phyloP scores from a whole-genome alignment of 805 yeast species.

The Yarrowia keelungensis region DNA sequence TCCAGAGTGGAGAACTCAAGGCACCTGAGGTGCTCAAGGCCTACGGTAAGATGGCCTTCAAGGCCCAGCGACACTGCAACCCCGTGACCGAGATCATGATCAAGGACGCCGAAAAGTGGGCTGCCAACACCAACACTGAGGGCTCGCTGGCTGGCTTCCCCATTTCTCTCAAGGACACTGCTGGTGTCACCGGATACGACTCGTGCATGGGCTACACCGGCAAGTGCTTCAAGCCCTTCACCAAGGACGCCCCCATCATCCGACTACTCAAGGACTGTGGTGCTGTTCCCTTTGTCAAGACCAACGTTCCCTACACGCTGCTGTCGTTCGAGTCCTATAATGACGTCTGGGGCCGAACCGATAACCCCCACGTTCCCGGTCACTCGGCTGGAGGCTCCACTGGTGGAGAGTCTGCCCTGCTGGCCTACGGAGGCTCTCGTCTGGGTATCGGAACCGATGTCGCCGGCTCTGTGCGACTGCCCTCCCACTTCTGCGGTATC shows the following conservation, averaged over 20 bases:
- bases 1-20: slow-evolving; percentile 57
- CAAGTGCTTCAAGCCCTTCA: slow-evolving; percentile 53
- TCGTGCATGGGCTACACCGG: slow-evolving; percentile 60
- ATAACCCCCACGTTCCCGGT: slow-evolving; percentile 58
- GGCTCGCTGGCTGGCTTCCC: slow-evolving; percentile 73
- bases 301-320: slow-evolving; percentile 63
- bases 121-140: slow-evolving; percentile 58
- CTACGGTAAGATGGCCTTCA: slow-evolving; percentile 67
- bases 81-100: slow-evolving; percentile 68
- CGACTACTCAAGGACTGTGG: slow-evolving; percentile 58
- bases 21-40: slow-evolving; percentile 65
- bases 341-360: slow-evolving; percentile 60
- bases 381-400: slow-evolving; percentile 62
- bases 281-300: slow-evolving; percentile 62
- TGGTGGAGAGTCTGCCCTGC: slow-evolving; percentile 60
- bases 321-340: slow-evolving; percentile 64
- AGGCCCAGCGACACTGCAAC: slow-evolving; percentile 65
- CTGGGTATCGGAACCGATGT: slow-evolving; percentile 64
- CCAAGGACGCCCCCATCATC: slow-evolving; percentile 53
- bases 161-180: slow-evolving; percentile 66
- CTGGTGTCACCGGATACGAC: slow-evolving; percentile 57
- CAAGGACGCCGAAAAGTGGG: slow-evolving; percentile 71
- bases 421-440: slow-evolving; percentile 57
- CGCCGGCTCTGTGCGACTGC: slow-evolving; percentile 64
- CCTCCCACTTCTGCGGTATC: slow-evolving; percentile 61